Evolutionary conservation across 2,329 filamentous ascomycete species (phyloP), one percentile per base, ranked within the genome.

Genomic region (Teratosphaeria nubilosa): DNA sequence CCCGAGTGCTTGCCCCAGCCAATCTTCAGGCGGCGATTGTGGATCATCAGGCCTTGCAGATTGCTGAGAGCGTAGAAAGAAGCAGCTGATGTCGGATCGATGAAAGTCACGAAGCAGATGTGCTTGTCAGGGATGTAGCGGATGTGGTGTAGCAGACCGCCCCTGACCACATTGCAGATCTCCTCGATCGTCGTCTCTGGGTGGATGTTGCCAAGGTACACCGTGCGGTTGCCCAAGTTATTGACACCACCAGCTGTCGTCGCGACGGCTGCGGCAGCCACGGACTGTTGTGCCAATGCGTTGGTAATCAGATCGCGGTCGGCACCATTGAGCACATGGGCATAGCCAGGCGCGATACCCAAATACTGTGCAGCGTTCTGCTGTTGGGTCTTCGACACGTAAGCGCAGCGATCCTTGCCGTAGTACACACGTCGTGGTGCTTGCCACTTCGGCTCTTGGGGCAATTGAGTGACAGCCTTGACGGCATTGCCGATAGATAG

Each of bases 81-180:
- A 48, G 94, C 94, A 25, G 94, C 94, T 3, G 94, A 95, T 25
- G 94, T 99, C 9, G 94, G 94, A 70, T 99, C 94, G 73, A 99
- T 97, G 76, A 99, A 99, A 1, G 94, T 99, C 58, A 99, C 94
- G 71, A 99, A 99, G 80, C 94, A 99, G 67, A 99, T 99, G 77
- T 99, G 94, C 83, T 99, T 99, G 78, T 99, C 94, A 6, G 94
- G 94, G 68, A 99, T 99, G 76, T 97, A 99, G 66, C 94, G 90
- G 74, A 99, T 95, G 74, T 99, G 94, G 74, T 99, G 94, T 68
- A 99, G 81, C 64, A 99, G 82, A 67, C 94, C 94, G 59, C 94
- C 94, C 64, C 94, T 86, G 56, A 99, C 94, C 58, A 99, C 94
- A 70, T 99, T 99, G 82, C 94, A 99, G 72, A 99, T 99, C 77